phyloP scores from a whole-genome alignment of 305 asterid genomes.

The Fraxinus paxiana region DNA sequence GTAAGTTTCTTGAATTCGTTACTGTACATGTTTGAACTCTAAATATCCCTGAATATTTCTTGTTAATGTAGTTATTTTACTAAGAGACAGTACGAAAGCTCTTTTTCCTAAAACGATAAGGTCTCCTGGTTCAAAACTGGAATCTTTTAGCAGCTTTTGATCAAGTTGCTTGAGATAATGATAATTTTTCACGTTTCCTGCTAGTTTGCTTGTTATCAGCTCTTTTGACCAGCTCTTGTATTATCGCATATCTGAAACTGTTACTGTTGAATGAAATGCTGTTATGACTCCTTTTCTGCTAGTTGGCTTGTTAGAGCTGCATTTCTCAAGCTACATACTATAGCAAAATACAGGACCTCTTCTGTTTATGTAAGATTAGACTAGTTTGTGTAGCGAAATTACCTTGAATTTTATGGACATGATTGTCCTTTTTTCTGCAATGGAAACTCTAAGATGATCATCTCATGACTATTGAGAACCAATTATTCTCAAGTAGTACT shows the following conservation, averaged over 20 bases:
- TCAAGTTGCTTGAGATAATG: not conserved
- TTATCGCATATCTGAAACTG: not conserved
- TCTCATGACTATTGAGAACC: not conserved
- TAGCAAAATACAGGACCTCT: not conserved
- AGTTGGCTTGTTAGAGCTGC: not conserved
- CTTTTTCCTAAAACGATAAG: not conserved
- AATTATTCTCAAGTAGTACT: not conserved
- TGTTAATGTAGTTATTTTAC: not conserved
- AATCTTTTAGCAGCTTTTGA: not conserved
- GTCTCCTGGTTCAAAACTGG: not conserved
- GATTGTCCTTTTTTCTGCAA: not conserved
- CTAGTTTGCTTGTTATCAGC: not conserved
- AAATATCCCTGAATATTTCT: not conserved
- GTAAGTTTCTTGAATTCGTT: not conserved
- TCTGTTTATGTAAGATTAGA: not conserved
- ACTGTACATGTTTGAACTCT: not conserved
- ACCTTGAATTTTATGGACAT: not conserved
- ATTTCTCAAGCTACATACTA: not conserved
- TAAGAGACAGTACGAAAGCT: not conserved
- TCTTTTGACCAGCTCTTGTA: not conserved
- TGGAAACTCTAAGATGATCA: not conserved
- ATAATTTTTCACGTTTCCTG: not conserved
- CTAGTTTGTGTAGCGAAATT: conserved; percentile 1
- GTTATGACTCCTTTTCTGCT: not conserved
- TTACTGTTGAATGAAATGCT: not conserved